Conservation (phyloP, 2,329 filamentous ascomycete genomes). For the Pseudocercospora fuligena region DNA sequence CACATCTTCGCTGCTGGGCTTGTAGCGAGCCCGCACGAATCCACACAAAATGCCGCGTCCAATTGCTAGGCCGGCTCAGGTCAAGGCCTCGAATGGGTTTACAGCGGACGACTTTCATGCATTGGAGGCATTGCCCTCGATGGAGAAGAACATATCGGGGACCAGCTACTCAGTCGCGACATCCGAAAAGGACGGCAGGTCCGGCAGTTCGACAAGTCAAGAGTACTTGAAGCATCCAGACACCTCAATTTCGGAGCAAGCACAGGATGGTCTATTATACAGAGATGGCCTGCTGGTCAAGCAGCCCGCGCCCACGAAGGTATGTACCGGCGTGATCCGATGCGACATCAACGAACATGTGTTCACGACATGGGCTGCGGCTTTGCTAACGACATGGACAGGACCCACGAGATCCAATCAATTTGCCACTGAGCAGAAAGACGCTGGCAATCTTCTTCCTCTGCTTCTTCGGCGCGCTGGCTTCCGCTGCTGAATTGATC, state of each 20-base stretch:
- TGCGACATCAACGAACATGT: not conserved
- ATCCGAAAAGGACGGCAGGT: conserved; percentile 3
- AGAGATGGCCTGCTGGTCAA: conserved; percentile 19
- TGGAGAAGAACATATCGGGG: not conserved
- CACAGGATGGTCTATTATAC: conserved; percentile 22
- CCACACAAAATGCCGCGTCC: conserved; percentile 1
- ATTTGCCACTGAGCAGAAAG: conserved; percentile 24
- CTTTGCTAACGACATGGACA: not conserved
- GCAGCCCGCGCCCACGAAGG: conserved; percentile 22
- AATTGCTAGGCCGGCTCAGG: conserved; percentile 1
- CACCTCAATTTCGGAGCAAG: conserved; percentile 16
- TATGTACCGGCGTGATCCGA: conserved; percentile 3
- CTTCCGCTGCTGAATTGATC: conserved; percentile 38
- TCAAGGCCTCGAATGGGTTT: not conserved
- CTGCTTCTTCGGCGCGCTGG: conserved; percentile 34
- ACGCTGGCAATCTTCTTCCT: conserved; percentile 24
- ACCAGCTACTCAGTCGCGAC: conserved; percentile 3
- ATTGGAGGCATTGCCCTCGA: conserved; percentile 1
- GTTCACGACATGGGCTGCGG: not conserved
- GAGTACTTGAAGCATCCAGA: conserved; percentile 18
- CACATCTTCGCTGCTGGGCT: not conserved
- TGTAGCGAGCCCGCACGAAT: not conserved
- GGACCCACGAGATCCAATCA: conserved; percentile 31
- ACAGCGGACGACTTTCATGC: conserved; percentile 6
- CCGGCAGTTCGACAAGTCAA: conserved; percentile 11